phyloP scores from a whole-genome alignment of 1,284 basidiomycete genomes.

The Omphalotus olearius region DNA sequence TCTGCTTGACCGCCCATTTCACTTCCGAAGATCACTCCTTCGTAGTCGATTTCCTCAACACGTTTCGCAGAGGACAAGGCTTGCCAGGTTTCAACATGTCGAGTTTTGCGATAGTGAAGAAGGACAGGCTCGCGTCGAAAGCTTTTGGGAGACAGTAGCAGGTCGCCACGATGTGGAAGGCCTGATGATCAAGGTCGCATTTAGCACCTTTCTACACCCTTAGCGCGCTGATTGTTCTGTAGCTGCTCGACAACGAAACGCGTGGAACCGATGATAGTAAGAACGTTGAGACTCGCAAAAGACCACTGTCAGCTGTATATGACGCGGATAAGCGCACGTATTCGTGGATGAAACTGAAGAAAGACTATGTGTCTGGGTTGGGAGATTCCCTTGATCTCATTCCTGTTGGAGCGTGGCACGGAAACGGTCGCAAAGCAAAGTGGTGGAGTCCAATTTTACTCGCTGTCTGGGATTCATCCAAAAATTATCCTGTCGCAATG shows the following conservation, averaged over 20 bases:
- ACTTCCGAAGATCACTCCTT: slow-evolving; percentile 66
- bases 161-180: slow-evolving; percentile 75
- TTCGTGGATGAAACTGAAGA: slow-evolving; percentile 85
- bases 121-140: slow-evolving; percentile 62
- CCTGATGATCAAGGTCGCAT: slow-evolving; percentile 83
- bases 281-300: slow-evolving; percentile 47
- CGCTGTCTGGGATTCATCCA: slow-evolving; percentile 72
- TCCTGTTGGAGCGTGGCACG: slow-evolving; percentile 88
- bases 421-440: slow-evolving; percentile 85
- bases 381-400: slow-evolving; percentile 64
- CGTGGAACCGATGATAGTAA: slow-evolving; percentile 30
- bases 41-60: slow-evolving; percentile 55
- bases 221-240: slow-evolving; percentile 1
- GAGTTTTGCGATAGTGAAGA: slow-evolving; percentile 70
- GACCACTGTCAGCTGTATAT: slow-evolving; percentile 83
- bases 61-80: slow-evolving; percentile 36
- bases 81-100: slow-evolving; percentile 77
- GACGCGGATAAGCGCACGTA: slow-evolving; percentile 81
- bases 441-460: slow-evolving; percentile 95
- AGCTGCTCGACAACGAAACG: slow-evolving; percentile 59
- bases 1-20: slow-evolving; percentile 70
- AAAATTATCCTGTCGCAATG: slow-evolving; percentile 71
- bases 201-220: slow-evolving; percentile 5
- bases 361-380: slow-evolving; percentile 66
- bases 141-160: slow-evolving; percentile 78